Conservation (phyloP, 306 rosid genomes). For the Castanea mollissima region DNA sequence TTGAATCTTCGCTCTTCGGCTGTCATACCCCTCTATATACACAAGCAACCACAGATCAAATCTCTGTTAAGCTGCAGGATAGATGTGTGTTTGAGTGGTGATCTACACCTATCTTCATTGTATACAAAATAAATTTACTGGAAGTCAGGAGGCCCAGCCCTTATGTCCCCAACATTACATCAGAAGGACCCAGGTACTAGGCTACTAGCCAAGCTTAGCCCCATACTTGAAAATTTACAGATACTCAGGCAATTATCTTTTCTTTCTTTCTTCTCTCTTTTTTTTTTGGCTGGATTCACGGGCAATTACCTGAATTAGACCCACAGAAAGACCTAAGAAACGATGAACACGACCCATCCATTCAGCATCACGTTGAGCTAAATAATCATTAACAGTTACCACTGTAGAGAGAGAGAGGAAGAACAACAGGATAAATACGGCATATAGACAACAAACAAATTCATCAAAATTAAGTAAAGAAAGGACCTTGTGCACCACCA, state of each 20-base stretch:
- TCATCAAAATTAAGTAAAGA: not conserved
- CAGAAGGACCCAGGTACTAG: slow-evolving; percentile 5
- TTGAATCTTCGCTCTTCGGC: slow-evolving; percentile 66
- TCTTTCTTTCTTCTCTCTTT: not conserved
- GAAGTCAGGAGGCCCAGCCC: slow-evolving; percentile 6
- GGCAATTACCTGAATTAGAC: slow-evolving; percentile 80
- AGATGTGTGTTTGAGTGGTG: slow-evolving; percentile 11
- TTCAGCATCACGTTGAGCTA: slow-evolving; percentile 99
- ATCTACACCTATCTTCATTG: not conserved
- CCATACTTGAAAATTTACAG: not conserved
- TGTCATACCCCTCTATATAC: slow-evolving; percentile 71
- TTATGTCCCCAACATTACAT: slow-evolving; percentile 5
- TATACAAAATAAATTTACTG: slow-evolving; percentile 1
- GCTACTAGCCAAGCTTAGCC: slow-evolving; percentile 11
- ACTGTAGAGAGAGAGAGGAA: slow-evolving; percentile 42
- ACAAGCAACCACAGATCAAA: slow-evolving; percentile 32
- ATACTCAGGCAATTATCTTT: not conserved
- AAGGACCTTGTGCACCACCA: not conserved
- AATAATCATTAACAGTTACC: slow-evolving; percentile 93
- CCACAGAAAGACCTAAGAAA: slow-evolving; percentile 93
- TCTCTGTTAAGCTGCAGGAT: not conserved
- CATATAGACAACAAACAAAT: slow-evolving; percentile 12
- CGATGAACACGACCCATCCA: slow-evolving; percentile 99
- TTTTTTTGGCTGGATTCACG: not conserved
- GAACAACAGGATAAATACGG: not conserved